Conservation (phyloP, 257 asterid genomes). For the Rehmannia glutinosa region DNA sequence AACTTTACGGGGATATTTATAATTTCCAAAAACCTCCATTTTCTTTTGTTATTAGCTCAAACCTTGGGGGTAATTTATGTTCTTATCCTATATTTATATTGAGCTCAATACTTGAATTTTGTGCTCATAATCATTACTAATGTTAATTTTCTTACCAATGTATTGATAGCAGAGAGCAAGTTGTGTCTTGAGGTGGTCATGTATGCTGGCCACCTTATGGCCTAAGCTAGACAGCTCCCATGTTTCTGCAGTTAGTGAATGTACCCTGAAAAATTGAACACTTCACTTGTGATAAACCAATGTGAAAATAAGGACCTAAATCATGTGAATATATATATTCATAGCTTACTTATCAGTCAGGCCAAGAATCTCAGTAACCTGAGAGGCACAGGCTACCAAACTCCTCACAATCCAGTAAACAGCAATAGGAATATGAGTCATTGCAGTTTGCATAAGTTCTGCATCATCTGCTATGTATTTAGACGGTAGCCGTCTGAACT, state of each 20-base stretch:
- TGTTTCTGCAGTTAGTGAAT: constrained; percentile 46
- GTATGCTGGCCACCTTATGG: constrained; percentile 47
- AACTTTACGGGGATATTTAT: no score
- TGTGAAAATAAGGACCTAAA: no score
- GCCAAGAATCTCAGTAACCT: constrained; percentile 48
- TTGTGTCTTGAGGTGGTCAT: constrained; percentile 51
- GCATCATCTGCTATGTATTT: constrained; percentile 51
- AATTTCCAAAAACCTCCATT: no score
- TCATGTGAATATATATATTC: no score
- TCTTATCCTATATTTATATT: no score
- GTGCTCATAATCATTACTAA: no score
- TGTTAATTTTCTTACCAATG: constrained; percentile 35
- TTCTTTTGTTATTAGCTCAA: no score
- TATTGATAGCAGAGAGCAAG: constrained; percentile 46
- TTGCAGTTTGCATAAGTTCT: constrained; percentile 41
- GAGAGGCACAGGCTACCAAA: constrained; percentile 63
- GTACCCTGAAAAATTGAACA: constrained; percentile 28
- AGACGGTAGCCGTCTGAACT: constrained; percentile 48
- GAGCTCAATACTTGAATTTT: no score
- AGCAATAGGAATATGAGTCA: constrained; percentile 46
- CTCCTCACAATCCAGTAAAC: constrained; percentile 75
- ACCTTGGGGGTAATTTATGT: no score
- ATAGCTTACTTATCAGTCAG: constrained; percentile 45
- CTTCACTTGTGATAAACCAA: no score
- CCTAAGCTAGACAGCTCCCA: constrained; percentile 71